Conservation (phyloP, 768 basidiomycete genomes). For the Lactarius hengduanensis region DNA sequence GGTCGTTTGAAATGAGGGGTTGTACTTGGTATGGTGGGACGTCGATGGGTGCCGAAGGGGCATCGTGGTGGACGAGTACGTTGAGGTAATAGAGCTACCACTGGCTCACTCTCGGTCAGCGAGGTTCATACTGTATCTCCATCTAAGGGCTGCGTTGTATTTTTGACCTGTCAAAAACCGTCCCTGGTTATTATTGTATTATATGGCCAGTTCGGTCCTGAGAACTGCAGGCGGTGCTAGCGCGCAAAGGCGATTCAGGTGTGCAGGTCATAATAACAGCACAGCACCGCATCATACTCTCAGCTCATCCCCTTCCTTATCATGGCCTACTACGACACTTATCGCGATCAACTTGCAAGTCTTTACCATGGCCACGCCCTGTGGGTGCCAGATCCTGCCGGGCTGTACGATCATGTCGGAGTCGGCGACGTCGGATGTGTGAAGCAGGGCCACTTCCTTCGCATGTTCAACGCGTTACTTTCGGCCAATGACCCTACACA, state of each 20-base stretch:
- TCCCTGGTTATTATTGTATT: neutral
- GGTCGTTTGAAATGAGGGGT: neutral
- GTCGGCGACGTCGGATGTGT: constrained; percentile 30
- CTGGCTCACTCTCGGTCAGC: neutral
- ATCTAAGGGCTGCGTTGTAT: neutral
- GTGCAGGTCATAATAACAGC: neutral
- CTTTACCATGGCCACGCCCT: constrained; percentile 19
- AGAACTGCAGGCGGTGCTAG: neutral
- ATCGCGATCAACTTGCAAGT: constrained; percentile 14
- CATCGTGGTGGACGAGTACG: neutral
- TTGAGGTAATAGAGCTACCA: neutral
- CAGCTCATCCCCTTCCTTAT: neutral
- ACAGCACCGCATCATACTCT: neutral
- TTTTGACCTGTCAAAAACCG: neutral
- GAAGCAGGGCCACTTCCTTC: constrained; percentile 19
- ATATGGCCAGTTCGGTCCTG: neutral
- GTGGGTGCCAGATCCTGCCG: constrained; percentile 27
- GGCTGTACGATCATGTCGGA: constrained; percentile 21
- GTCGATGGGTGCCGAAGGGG: constrained; percentile 34
- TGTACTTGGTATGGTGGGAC: constrained; percentile 22
- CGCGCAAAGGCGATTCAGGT: neutral
- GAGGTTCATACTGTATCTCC: neutral
- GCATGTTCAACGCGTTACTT: constrained; percentile 26
- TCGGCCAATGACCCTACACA: constrained; percentile 4
- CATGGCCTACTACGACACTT: constrained; percentile 12